Percentiles rank a stretch among this genome's conserved stretches.
phyloP scores from a whole-genome alignment of 176 grass and related monocot species.

The Triticum turgidum region DNA sequence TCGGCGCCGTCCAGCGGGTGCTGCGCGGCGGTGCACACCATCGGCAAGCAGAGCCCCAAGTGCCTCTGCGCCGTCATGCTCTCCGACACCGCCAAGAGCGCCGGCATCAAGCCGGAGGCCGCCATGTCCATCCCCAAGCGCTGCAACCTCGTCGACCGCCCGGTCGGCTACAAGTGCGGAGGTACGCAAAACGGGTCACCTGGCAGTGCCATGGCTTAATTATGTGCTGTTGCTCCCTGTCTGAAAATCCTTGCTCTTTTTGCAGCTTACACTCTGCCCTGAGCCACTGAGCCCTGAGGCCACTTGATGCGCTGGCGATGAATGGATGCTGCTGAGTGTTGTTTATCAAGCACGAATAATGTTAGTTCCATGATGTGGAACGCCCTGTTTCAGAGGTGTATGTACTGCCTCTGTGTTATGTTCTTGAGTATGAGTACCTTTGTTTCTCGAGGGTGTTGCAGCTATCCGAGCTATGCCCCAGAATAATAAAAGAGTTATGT shows the following conservation, averaged over 20 bases:
- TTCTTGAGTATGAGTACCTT: neutral
- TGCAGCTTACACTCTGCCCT: constrained; percentile 48
- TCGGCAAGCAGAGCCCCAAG: constrained; percentile 59
- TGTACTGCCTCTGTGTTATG: neutral
- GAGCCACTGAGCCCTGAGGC: constrained; percentile 33
- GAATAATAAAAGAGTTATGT: neutral
- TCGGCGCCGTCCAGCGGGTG: constrained; percentile 36
- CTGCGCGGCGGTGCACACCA: constrained; percentile 53
- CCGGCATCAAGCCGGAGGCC: constrained; percentile 60
- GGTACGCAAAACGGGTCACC: constrained; percentile 10
- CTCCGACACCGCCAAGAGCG: constrained; percentile 48
- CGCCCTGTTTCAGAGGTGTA: neutral
- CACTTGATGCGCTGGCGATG: neutral
- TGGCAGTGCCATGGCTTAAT: too few relatives aligned
- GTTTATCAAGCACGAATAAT: neutral
- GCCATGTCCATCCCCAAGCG: constrained; percentile 80
- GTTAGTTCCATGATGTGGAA: neutral
- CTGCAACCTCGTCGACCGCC: constrained; percentile 61
- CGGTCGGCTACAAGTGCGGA: constrained; percentile 74
- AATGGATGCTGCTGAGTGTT: neutral
- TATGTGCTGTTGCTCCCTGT: neutral
- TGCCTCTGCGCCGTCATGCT: constrained; percentile 80
- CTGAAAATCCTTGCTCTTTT: neutral
- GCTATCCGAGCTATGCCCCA: neutral
- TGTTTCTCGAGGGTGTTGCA: neutral